Evolutionary conservation across 305 asterid species (phyloP).

Genomic region (Vinca major): DNA sequence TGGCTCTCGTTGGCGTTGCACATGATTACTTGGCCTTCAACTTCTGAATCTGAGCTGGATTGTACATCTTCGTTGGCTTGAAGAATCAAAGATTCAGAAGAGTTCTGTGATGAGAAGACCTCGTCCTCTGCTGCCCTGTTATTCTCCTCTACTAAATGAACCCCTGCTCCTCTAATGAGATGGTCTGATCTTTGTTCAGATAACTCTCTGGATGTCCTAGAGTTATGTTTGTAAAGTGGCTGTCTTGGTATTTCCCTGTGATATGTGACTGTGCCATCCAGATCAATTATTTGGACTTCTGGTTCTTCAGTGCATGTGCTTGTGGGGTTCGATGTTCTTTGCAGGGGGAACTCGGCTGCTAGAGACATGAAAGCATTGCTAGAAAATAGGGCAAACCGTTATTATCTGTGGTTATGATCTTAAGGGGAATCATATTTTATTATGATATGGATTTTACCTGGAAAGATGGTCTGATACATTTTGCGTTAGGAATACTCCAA

Average conservation of each 20-base stretch:
- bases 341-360: slow-evolving; percentile 71
- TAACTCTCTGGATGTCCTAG: slow-evolving; percentile 30
- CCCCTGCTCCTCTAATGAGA: slow-evolving; percentile 19
- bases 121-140: slow-evolving; percentile 45
- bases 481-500: slow-evolving; percentile 95
- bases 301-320: slow-evolving; percentile 40
- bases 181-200: slow-evolving; percentile 27
- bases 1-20: slow-evolving; percentile 33
- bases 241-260: slow-evolving; percentile 31
- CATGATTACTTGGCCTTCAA: slow-evolving; percentile 37
- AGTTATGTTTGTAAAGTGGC: slow-evolving; percentile 29
- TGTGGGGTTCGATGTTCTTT: slow-evolving; percentile 24
- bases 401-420: slow-evolving; percentile 13
- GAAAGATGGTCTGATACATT: slow-evolving; percentile 96
- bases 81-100: slow-evolving; percentile 56
- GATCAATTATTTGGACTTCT: slow-evolving; percentile 50
- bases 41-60: slow-evolving; percentile 80
- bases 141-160: slow-evolving; percentile 25
- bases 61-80: slow-evolving; percentile 62
- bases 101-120: slow-evolving; percentile 63
- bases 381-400: slow-evolving; percentile 26
- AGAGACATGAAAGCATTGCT: slow-evolving; percentile 94
- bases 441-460: slow-evolving; percentile 39
- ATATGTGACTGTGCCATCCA: slow-evolving; percentile 50
- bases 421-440: slow-evolving; percentile 5